phyloP scores from a whole-genome alignment of 371 early-diverging fungal genomes.

The Rhizomucor miehei region DNA sequence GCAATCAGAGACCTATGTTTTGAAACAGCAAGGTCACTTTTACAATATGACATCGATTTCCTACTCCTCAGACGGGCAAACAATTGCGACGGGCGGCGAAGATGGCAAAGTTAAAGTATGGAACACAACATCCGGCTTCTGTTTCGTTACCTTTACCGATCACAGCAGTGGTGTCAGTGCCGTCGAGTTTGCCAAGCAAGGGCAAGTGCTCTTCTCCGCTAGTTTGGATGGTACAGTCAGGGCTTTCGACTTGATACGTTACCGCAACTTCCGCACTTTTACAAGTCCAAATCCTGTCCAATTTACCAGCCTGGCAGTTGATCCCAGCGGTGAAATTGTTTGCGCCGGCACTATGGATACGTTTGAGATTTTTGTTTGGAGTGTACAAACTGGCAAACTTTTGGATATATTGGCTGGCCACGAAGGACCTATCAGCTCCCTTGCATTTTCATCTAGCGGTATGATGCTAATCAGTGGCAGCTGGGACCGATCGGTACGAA shows the following conservation, averaged over 20 bases:
- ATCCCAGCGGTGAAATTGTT: conserved; percentile 95
- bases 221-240: conserved; percentile 97
- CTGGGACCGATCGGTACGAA: conserved; percentile 92
- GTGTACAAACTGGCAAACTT: conserved; percentile 95
- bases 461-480: conserved; percentile 80
- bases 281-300: conserved; percentile 96
- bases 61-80: conserved; percentile 94
- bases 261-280: conserved; percentile 97
- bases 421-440: conserved; percentile 83
- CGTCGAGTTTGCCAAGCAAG: conserved; percentile 88
- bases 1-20: conserved; percentile 96
- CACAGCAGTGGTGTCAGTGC: conserved; percentile 84
- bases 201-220: conserved; percentile 91
- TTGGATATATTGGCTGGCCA: conserved; percentile 95
- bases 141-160: conserved; percentile 96
- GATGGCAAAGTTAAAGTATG: conserved; percentile 98
- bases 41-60: conserved; percentile 89
- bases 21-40: conserved; percentile 98
- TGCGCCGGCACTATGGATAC: conserved; percentile 95
- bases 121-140: conserved; percentile 94
- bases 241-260: conserved; percentile 94
- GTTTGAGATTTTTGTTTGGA: conserved; percentile 97
- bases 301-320: conserved; percentile 90
- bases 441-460: conserved; percentile 85
- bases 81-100: conserved; percentile 93